These are phyloP conservation scores for Colletotrichum karsti DNA, from an alignment of 2,329 filamentous ascomycete genomes.

Conservation along the genomic window DNA sequence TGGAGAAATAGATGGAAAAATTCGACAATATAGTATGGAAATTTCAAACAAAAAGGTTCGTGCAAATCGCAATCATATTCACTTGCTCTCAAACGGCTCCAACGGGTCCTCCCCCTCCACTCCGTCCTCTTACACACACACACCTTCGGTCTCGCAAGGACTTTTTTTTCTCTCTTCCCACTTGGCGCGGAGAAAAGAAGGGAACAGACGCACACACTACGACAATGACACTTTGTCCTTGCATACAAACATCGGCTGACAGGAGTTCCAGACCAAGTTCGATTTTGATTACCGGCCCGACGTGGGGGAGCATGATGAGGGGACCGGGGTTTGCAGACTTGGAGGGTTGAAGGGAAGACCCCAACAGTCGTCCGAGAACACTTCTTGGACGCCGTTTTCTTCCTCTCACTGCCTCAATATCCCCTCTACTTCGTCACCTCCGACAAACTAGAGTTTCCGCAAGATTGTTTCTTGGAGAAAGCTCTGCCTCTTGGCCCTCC, in stretches of 20 bases:
- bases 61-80: background rate
- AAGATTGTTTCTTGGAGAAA: background rate
- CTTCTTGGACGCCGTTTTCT: background rate
- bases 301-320: conserved; percentile 12
- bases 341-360: background rate
- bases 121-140: too few species aligned
- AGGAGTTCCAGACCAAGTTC: conserved; percentile 23
- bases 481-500: background rate
- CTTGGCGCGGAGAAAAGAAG: background rate
- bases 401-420: background rate
- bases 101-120: background rate
- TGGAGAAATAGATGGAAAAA: background rate
- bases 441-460: conserved; percentile 7
- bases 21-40: background rate
- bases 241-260: conserved; percentile 25
- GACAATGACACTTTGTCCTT: conserved; percentile 1
- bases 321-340: background rate
- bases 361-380: background rate
- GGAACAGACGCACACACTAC: background rate
- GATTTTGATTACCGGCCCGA: conserved; percentile 22
- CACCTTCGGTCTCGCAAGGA: background rate
- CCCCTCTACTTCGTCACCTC: background rate
- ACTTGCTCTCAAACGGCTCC: background rate
- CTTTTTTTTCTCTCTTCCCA: background rate
- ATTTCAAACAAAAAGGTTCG: conserved; percentile 4